phyloP scores from a whole-genome alignment of 2,329 filamentous ascomycete species.

The Chrysosporium queenslandicum region DNA sequence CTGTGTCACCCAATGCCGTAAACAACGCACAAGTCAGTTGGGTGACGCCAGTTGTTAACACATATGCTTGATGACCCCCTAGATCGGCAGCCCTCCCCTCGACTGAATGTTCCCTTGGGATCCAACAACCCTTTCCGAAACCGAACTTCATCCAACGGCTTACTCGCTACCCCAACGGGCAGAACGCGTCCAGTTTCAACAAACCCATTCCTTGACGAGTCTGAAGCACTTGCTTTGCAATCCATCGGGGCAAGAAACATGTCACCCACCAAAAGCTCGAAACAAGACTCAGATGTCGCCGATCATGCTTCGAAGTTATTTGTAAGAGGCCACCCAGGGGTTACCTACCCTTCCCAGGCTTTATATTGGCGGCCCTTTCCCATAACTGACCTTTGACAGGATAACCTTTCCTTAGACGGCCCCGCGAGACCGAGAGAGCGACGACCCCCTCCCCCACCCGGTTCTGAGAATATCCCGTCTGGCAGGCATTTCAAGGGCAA shows the following conservation, averaged over 20 bases:
- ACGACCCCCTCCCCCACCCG: slow-evolving; percentile 24
- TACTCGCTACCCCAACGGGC: slow-evolving; percentile 21
- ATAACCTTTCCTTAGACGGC: slow-evolving; percentile 32
- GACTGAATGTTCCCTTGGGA: slow-evolving; percentile 27
- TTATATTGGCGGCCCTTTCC: slow-evolving; percentile 3
- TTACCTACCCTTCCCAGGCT: background rate
- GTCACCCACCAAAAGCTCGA: slow-evolving; percentile 23
- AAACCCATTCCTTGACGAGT: slow-evolving; percentile 52
- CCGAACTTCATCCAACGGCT: slow-evolving; percentile 30
- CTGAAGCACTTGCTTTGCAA: slow-evolving; percentile 31
- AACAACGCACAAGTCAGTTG: background rate
- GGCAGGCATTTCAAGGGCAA: slow-evolving; percentile 14
- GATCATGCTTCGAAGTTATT: slow-evolving; percentile 49
- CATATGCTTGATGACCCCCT: slow-evolving; percentile 8
- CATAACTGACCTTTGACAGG: slow-evolving; percentile 23
- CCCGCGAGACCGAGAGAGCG: slow-evolving; percentile 26
- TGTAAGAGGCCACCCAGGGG: slow-evolving; percentile 38
- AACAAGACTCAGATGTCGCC: slow-evolving; percentile 32
- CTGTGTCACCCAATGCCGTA: slow-evolving; percentile 4
- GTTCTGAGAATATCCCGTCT: slow-evolving; percentile 29
- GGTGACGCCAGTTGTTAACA: background rate
- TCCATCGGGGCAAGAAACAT: slow-evolving; percentile 25
- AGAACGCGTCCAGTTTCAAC: slow-evolving; percentile 44
- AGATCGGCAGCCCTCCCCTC: slow-evolving; percentile 29
- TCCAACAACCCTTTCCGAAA: slow-evolving; percentile 46